Evolutionary conservation across 78 protist genomes (phyloP), one percentile per base, ranked within the genome.

Genomic region (Cavenderia fasciculata): DNA sequence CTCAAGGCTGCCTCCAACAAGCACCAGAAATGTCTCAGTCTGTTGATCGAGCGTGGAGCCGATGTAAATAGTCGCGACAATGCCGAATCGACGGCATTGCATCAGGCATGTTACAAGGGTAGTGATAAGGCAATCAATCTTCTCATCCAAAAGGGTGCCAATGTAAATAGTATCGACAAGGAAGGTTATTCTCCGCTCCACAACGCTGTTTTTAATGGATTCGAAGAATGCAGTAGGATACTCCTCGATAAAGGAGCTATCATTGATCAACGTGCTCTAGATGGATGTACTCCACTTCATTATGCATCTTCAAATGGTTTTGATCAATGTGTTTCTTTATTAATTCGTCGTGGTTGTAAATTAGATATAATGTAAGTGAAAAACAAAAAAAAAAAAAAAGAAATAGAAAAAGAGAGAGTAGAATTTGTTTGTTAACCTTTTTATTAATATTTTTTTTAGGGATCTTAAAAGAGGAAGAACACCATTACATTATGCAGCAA

Each of bases 141-240:
- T 6, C 47, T 87, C 23, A 56, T 90, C 29, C 46, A 38, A 14
- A 90, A 78, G 46, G 87, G 89, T 61, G 78, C 82, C 0, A 49
- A 70, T 16, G 89, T 77, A 8, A 90, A 90, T 57, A 51, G 47
- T 38, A 51, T 57, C 34, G 94, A 90, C 27, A 68, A 61, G 12
- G 94, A 90, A 47, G 94, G 94, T 27, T 75, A 75, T 11, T 56
- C 94, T 23, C 88, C 94, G 44, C 78, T 90, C 11, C 94, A 90
- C 51, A 90, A 90, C 49, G 94, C 94, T 0, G 94, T 79, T 0
- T 90, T 72, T 43, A 90, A 76, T 73, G 94, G 94, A 3, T 74
- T 61, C 59, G 90, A 82, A 57, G 90, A 82, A 40, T 69, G 90
- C 43, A 44, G 79, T 25, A 65, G 74, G 31, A 65, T 77, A 25